Percentiles rank a stretch among this genome's conserved stretches.
These are phyloP conservation scores for Diplodia intermedia DNA, from an alignment of 2,329 filamentous ascomycete genomes.

Conservation along the genomic window DNA sequence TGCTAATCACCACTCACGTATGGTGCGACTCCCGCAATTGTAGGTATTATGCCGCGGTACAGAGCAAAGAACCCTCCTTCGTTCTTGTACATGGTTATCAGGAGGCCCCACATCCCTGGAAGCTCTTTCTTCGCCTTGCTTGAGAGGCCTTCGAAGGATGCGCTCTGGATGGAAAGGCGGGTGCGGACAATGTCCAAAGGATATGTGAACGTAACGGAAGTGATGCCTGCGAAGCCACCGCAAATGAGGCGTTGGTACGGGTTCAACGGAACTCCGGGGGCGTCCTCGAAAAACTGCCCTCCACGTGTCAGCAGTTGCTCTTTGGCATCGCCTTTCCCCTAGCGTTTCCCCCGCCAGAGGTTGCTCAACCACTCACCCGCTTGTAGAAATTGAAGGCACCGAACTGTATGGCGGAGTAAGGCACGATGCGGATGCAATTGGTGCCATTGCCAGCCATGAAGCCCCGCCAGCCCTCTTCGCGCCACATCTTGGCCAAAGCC, in stretches of 20 bases:
- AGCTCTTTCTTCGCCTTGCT: conserved; percentile 59
- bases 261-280: conserved; percentile 75
- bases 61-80: conserved; percentile 85
- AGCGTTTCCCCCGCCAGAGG: too few relatives aligned
- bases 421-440: conserved; percentile 97
- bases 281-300: conserved; percentile 73
- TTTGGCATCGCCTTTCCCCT: not conserved
- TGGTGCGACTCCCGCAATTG: conserved; percentile 91
- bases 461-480: conserved; percentile 93
- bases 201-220: conserved; percentile 93
- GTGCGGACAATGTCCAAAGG: conserved; percentile 97
- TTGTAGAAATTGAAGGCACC: conserved; percentile 99
- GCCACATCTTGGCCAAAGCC: conserved; percentile 93
- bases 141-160: conserved; percentile 83
- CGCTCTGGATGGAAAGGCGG: conserved; percentile 91
- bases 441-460: conserved; percentile 99
- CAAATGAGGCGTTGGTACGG: conserved; percentile 82
- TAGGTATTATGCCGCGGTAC: conserved; percentile 94
- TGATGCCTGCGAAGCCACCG: conserved; percentile 90
- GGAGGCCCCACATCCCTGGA: conserved; percentile 90
- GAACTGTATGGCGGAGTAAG: conserved; percentile 97
- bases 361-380: conserved; percentile 65
- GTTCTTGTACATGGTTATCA: conserved; percentile 83
- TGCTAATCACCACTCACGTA: conserved; percentile 65
- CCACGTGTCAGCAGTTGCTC: conserved; percentile 9